Conservation (phyloP, 2,329 filamentous ascomycete genomes). For the Aspergillus pseudoterreus region DNA sequence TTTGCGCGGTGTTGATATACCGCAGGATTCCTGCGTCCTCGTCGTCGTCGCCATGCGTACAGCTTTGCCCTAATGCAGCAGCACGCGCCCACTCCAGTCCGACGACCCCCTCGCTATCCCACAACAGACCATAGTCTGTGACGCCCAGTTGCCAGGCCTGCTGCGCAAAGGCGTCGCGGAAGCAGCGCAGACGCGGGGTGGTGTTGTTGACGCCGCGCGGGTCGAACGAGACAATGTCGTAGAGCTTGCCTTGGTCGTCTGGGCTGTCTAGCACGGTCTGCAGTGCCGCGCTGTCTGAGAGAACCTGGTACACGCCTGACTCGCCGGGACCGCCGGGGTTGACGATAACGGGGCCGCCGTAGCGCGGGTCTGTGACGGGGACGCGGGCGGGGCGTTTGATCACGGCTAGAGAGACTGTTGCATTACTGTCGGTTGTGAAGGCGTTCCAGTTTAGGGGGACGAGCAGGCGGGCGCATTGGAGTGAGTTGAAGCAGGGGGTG, state of each 20-base stretch:
- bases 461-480: conserved; percentile 2
- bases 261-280: conserved; percentile 3
- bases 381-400: conserved; percentile 5
- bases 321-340: conserved; percentile 2
- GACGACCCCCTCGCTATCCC: neutral
- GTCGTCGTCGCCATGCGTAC: neutral
- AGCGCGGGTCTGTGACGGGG: conserved; percentile 1
- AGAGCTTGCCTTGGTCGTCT: neutral
- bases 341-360: neutral
- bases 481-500: neutral
- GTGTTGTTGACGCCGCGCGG: conserved; percentile 7
- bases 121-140: neutral
- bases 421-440: neutral
- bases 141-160: neutral
- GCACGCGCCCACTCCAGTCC: conserved; percentile 5
- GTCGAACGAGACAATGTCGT: conserved; percentile 5
- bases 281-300: neutral
- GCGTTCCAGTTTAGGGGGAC: conserved; percentile 7
- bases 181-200: conserved; percentile 2
- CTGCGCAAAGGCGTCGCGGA: neutral
- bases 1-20: conserved; percentile 1
- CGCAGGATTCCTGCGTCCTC: neutral
- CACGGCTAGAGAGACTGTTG: conserved; percentile 3
- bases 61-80: neutral
- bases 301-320: conserved; percentile 2